Evolutionary conservation across 257 asterid species (phyloP).

Genomic region (Solanum tarapatanum): DNA sequence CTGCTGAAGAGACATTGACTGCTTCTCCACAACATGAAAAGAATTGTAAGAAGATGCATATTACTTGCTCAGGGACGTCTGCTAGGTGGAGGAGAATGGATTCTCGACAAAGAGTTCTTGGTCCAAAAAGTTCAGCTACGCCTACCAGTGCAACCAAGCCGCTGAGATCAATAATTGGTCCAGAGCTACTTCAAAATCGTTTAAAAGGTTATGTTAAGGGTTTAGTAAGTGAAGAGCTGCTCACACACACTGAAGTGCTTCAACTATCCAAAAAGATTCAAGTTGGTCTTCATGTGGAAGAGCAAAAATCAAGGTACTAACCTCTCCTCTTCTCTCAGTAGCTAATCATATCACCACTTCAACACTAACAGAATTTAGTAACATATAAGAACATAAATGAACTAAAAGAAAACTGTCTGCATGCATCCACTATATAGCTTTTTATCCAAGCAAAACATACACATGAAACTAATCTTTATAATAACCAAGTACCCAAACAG

Average conservation of each 20-base stretch:
- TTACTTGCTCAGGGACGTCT: conserved; percentile 54
- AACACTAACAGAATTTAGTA: neutral
- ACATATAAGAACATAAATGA: neutral
- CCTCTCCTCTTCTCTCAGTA: neutral
- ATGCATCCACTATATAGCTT: neutral
- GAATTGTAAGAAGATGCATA: conserved; percentile 20
- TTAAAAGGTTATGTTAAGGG: conserved; percentile 66
- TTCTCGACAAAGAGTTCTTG: conserved; percentile 20
- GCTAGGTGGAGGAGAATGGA: conserved; percentile 71
- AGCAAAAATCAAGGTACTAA: conserved; percentile 51
- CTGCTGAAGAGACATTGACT: conserved; percentile 13
- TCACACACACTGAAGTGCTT: conserved; percentile 71
- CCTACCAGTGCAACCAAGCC: conserved; percentile 17
- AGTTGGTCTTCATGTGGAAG: conserved; percentile 60
- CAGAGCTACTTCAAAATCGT: conserved; percentile 51
- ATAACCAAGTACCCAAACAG: neutral
- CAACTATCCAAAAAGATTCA: conserved; percentile 62
- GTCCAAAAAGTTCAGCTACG: conserved; percentile 11
- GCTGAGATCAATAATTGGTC: conserved; percentile 29
- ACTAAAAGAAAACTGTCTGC: neutral
- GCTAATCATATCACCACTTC: neutral
- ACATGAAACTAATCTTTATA: neutral
- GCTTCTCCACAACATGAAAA: conserved; percentile 3
- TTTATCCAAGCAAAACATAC: neutral
- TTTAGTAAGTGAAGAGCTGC: conserved; percentile 47